Base-by-base conservation (phyloP, 2,329 filamentous ascomycete genomes). In the Chrysoporthe deuterocubensis region DNA sequence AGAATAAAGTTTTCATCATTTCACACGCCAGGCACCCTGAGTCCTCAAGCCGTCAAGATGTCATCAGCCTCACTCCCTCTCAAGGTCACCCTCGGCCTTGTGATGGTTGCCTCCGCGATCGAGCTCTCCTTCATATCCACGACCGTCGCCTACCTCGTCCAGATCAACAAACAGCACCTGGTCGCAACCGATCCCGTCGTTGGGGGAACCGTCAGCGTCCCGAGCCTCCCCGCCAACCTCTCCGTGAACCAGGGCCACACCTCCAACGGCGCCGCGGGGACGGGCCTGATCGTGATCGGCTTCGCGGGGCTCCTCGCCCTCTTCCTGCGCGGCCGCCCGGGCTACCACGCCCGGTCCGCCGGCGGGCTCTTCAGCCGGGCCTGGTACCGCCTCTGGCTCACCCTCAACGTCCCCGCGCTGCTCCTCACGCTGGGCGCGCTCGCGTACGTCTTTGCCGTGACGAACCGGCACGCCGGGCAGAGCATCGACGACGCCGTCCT, bases 201-300 rank as follows among this genome's bases (percentile, higher is more conserved):
- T 43, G 73, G 71, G 40, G 63, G 71, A 0, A 72, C 71, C 32
- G 73, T 76, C 64, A 21, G 64, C 2, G 69, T 81, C 13, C 63
- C 71, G 11, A 78, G 77, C 57, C 66, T 73, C 2, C 79, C 80
- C 1, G 64, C 67, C 3, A 48, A 75, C 52, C 67, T 80, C 16
- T 71, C 83, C 67, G 74, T 78, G 56, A 73, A 81, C 68, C 78
- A 81, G 57, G 80, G 81, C 16, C 76, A 83, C 67, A 80, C 81
- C 37, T 77, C 77, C 64, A 80, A 82, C 50, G 78, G 76, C 40
- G 82, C 82, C 1, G 77, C 77, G 9, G 79, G 77, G 5, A 79
- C 77, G 1, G 78, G 76, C 0, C 72, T 81, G 42, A 71, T 80
- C 1, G 65, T 80, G 1, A 73, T 80, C 61, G 76, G 75, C 4